Base-by-base conservation (phyloP, 2,329 filamentous ascomycete genomes). In the Lecanicillium sp. region DNA sequence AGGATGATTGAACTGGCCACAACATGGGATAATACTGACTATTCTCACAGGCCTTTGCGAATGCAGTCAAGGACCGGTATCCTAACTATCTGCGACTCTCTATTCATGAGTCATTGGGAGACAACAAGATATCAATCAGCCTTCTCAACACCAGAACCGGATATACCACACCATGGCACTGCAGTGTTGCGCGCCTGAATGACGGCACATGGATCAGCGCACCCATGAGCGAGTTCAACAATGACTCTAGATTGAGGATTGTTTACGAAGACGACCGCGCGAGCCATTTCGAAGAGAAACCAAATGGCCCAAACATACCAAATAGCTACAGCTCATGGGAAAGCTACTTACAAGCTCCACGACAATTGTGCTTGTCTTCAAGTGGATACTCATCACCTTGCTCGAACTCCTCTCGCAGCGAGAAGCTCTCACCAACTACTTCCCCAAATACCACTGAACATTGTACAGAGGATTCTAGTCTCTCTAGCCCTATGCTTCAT, bases 121-220 rank as follows among this genome's bases (percentile, higher is more conserved):
- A 46, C 2, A 41, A 48, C 19, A 58, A 58, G 27, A 36, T 58
- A 2, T 58, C 52, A 0, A 47, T 58, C 13, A 48, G 53, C 9
- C 41, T 57, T 4, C 48, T 59, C 11, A 47, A 51, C 39, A 57
- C 56, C 17, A 49, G 47, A 15, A 57, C 52, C 0, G 50, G 49
- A 2, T 59, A 50, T 33, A 59, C 56, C 0, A 58, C 56, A 0
- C 56, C 56, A 0, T 59, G 56, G 56, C 56, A 59, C 31, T 59
- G 56, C 29, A 46, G 44, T n/a, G 45, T 50, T 15, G 49, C 48
- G 3, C 36, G 37, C 29, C 36, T 49, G 17, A 42, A 44, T 3
- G 42, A 51, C 29, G 53, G 53, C 5, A 46, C 48, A 25, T 50
- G 48, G 48, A 41, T 49, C n/a, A 52, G 49, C 34, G 46, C 50